A percentile compares a stretch with the other conserved stretches of the same genome.
Conservation (phyloP, 306 rosid genomes). For the Pyrus pyrifolia region DNA sequence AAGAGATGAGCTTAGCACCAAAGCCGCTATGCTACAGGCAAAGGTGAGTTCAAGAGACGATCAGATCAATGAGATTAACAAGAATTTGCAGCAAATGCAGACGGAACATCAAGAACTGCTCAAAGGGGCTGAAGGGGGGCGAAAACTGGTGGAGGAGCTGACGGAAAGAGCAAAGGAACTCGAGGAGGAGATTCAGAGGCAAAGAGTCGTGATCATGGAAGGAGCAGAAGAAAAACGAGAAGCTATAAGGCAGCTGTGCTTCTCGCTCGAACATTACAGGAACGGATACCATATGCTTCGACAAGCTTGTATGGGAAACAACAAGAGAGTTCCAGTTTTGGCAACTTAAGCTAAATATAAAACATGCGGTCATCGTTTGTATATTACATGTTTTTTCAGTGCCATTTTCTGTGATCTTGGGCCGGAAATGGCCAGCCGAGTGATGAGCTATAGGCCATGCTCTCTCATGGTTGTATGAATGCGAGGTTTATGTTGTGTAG, state of each 20-base stretch:
- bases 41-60: constrained; percentile 40
- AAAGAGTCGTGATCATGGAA: constrained; percentile 44
- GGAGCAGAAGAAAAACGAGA: constrained; percentile 89
- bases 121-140: constrained; percentile 38
- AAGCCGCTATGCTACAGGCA: constrained; percentile 31
- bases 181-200: constrained; percentile 64
- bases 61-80: constrained; percentile 28
- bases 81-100: constrained; percentile 44
- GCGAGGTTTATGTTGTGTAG: neutral
- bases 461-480: constrained; percentile 3
- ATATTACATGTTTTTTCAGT: constrained; percentile 1
- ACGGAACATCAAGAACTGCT: constrained; percentile 43
- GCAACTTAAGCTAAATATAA: constrained; percentile 29
- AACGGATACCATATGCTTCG: constrained; percentile 48
- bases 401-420: neutral
- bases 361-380: constrained; percentile 7
- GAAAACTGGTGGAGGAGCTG: constrained; percentile 39
- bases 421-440: constrained; percentile 3
- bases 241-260: constrained; percentile 83
- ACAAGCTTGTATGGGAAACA: constrained; percentile 46
- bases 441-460: neutral
- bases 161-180: constrained; percentile 45
- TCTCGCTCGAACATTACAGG: constrained; percentile 83
- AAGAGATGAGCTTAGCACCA: constrained; percentile 41
- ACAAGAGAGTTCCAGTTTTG: constrained; percentile 53